Evolutionary conservation across 1,284 basidiomycete genomes (phyloP), one percentile per base, ranked within the genome.

Genomic region (Peniophora sp.): DNA sequence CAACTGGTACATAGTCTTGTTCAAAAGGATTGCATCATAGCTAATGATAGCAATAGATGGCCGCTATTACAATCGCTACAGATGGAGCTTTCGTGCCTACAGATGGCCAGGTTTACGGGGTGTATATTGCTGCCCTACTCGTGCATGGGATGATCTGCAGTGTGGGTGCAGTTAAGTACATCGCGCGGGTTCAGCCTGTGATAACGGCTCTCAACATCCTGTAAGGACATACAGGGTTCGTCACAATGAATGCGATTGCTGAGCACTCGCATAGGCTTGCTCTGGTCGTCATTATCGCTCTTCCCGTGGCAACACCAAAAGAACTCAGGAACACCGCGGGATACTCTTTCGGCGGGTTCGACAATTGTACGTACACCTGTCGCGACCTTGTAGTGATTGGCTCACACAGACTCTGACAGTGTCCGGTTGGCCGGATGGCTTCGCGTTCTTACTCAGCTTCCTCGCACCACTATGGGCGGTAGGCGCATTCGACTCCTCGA

Each of bases 241-340:
- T 12, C 44, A 51, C n/a, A n/a, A n/a, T n/a, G n/a, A n/a, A n/a
- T 42, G 42, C 17, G 35, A 47, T 49, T 51, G 18, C 15, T 32
- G 5, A 37, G 15, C 43, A 39, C 32, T 32, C 1, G 12, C 52
- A 24, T 22, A 83, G 81, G 18, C 65, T 87, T 27, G 80, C 77
- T 56, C 57, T 85, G 12, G 81, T 74, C 0, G 75, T 88, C 11
- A 81, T 88, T 48, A 75, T 89, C 50, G 85, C 78, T 2, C 69
- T 89, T 3, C 85, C 85, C 1, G 76, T 73, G 17, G 75, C 78
- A 1, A 83, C 84, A 3, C 81, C 83, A 1, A 61, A 64, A 3
- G 72, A 79, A 51, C 75, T 79, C 56, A 83, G 71, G 61, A 87
- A 87, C 54, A 72, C 68, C 2, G 76, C 79, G 2, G 73, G 71